A percentile compares a stretch with the other conserved stretches of the same genome.
Evolutionary conservation across 2,329 filamentous ascomycete species (phyloP).

Genomic region (Microcyclospora tardicrescens): DNA sequence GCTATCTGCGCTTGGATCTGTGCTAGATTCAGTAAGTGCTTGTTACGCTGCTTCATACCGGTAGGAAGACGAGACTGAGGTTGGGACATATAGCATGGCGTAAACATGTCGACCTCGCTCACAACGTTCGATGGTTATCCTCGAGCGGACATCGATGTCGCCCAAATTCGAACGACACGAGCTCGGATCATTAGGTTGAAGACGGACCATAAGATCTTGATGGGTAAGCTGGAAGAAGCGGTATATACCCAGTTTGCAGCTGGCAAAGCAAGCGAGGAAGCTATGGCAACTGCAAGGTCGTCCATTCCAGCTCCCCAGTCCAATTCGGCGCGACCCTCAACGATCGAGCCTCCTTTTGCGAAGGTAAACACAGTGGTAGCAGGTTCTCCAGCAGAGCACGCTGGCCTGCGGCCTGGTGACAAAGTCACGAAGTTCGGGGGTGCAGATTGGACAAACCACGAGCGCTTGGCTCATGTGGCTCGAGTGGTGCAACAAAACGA

Average conservation of each 20-base stretch:
- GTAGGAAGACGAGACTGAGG: background rate
- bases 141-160: conserved; percentile 83
- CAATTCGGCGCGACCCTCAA: conserved; percentile 3
- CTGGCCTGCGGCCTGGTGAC: conserved; percentile 71
- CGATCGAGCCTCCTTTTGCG: conserved; percentile 58
- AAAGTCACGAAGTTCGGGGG: conserved; percentile 73
- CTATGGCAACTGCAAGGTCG: background rate
- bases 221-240: conserved; percentile 68
- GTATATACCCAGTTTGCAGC: conserved; percentile 78
- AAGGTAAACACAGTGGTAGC: conserved; percentile 73
- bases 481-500: conserved; percentile 82
- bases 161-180: conserved; percentile 90
- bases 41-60: background rate
- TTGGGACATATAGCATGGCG: conserved; percentile 56
- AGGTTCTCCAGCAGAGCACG: conserved; percentile 67
- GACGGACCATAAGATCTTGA: conserved; percentile 87
- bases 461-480: conserved; percentile 72
- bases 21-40: conserved; percentile 68
- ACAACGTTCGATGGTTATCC: conserved; percentile 86
- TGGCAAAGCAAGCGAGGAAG: conserved; percentile 12
- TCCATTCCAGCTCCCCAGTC: background rate
- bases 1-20: conserved; percentile 67
- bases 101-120: conserved; percentile 81
- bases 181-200: conserved; percentile 76
- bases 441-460: conserved; percentile 73